Evolutionary conservation across 2,329 filamentous ascomycete species (phyloP).

Genomic region (Clarireedia sp.): DNA sequence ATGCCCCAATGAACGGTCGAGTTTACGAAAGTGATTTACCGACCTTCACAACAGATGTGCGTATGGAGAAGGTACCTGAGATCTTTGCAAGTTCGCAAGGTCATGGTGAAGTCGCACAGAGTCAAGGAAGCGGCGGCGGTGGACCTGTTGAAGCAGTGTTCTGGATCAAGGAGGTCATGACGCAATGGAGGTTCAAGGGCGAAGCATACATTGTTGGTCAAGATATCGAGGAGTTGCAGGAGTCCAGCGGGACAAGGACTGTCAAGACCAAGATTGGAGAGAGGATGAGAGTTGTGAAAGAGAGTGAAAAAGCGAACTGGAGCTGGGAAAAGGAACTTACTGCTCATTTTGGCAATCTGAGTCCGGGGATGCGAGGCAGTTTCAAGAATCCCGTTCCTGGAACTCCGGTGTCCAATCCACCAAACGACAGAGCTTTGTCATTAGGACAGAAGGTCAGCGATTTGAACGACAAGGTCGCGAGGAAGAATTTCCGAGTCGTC

Average conservation of each 20-base stretch:
- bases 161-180: conserved; percentile 63
- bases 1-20: conserved; percentile 61
- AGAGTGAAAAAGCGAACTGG: conserved; percentile 37
- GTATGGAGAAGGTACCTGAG: conserved; percentile 78
- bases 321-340: conserved; percentile 74
- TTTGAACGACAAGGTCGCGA: conserved; percentile 54
- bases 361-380: conserved; percentile 65
- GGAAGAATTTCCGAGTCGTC: conserved; percentile 68
- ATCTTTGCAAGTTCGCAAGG: conserved; percentile 47
- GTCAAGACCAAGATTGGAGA: conserved; percentile 52
- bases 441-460: conserved; percentile 55
- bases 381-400: conserved; percentile 62
- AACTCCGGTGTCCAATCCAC: conserved; percentile 44
- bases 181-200: conserved; percentile 82
- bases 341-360: conserved; percentile 83
- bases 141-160: conserved; percentile 74
- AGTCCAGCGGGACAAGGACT: conserved; percentile 43
- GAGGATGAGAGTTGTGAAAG: conserved; percentile 51
- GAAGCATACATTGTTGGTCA: conserved; percentile 65
- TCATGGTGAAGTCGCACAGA: conserved; percentile 35
- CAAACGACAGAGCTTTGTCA: conserved; percentile 34
- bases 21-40: conserved; percentile 70
- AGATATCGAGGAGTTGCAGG: conserved; percentile 50
- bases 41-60: conserved; percentile 77
- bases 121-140: conserved; percentile 52